A percentile compares a stretch with the other conserved stretches of the same genome.
phyloP scores from a whole-genome alignment of 768 basidiomycete genomes.

The Xerocomellus amylosporus region DNA sequence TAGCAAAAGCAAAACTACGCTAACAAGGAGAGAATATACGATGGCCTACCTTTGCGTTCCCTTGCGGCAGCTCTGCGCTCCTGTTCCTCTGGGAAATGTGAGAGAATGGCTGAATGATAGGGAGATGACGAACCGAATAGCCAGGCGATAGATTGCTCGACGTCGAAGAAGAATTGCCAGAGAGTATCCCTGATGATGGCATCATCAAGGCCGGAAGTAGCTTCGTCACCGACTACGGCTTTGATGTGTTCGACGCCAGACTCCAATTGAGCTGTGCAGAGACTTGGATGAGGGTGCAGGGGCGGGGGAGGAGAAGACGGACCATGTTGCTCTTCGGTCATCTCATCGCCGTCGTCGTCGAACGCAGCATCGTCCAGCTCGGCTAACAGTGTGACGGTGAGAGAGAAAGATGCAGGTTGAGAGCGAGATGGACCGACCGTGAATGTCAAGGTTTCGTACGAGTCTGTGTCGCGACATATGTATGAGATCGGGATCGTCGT shows the following conservation, averaged over 20 bases:
- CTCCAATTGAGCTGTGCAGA: constrained; percentile 58
- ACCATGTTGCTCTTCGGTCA: constrained; percentile 86
- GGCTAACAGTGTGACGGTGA: constrained; percentile 43
- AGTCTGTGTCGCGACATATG: constrained; percentile 87
- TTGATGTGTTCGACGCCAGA: constrained; percentile 69
- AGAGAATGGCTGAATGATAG: background rate
- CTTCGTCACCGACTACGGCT: constrained; percentile 62
- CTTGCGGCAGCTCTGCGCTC: constrained; percentile 57
- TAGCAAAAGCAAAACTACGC: constrained; percentile 36
- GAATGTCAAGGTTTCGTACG: constrained; percentile 80
- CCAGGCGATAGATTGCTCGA: constrained; percentile 72
- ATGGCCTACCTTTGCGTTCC: constrained; percentile 83
- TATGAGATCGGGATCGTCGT: constrained; percentile 9
- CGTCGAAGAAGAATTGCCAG: constrained; percentile 88
- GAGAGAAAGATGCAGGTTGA: background rate
- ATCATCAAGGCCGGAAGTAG: constrained; percentile 67
- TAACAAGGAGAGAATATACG: constrained; percentile 23
- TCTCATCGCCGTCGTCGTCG: constrained; percentile 73
- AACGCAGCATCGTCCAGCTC: constrained; percentile 83
- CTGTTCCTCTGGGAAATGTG: constrained; percentile 56
- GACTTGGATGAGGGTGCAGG: constrained; percentile 7
- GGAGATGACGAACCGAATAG: constrained; percentile 56
- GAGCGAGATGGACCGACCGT: constrained; percentile 41
- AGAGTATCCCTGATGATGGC: constrained; percentile 71
- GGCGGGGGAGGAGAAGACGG: constrained; percentile 12